Base-by-base conservation (phyloP, 176 grass and related monocot genomes). In the Musa troglodytarum region DNA sequence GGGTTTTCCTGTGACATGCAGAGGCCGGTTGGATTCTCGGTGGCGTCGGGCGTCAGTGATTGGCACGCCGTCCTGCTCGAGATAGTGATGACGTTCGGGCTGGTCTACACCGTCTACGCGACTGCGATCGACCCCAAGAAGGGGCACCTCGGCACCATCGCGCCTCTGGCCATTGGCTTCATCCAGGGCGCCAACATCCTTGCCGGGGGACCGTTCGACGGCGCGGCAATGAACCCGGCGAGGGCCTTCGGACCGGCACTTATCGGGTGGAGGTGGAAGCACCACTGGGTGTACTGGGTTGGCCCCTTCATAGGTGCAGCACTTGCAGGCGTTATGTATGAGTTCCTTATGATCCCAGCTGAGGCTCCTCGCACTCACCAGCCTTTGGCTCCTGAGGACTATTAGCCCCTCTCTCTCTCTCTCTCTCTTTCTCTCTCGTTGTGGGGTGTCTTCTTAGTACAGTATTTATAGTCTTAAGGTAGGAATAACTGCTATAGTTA, bases 221-320 rank as follows among this genome's bases (percentile, higher is more conserved):
- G 89, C 21, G 89, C 89, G 9, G 89, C 87, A 23, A 96, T 96
- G 93, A 96, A 92, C 83, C 89, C 87, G 25, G 93, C 85, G 16
- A 69, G 87, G 72, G 85, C 87, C n/a, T 92, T 96, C 76, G 92
- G 89, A 52, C 87, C 89, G 2, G 89, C 89, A 72, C 75, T 96
- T 25, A 82, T 96, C 55, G 87, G 92, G 5, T 96, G 92, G 92
- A 77, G 22, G 77, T 96, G 92, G 92, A 54, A 82, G 59, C 81
- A 85, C 87, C 87, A 96, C 83, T 96, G 87, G 89, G 79, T 96
- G 3, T 92, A 96, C 73, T 96, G 93, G 93, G 54, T 96, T 11
- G 93, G 89, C 0, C 93, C 93, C 0, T 85, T 92, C 7, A 76
- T 96, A 52, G 93, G 89, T 11, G 83, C 83, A 19, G 89, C 81